Percentiles rank a stretch among this genome's conserved stretches.
Conservation (phyloP, 2,329 filamentous ascomycete species). For the Cytospora mali region DNA sequence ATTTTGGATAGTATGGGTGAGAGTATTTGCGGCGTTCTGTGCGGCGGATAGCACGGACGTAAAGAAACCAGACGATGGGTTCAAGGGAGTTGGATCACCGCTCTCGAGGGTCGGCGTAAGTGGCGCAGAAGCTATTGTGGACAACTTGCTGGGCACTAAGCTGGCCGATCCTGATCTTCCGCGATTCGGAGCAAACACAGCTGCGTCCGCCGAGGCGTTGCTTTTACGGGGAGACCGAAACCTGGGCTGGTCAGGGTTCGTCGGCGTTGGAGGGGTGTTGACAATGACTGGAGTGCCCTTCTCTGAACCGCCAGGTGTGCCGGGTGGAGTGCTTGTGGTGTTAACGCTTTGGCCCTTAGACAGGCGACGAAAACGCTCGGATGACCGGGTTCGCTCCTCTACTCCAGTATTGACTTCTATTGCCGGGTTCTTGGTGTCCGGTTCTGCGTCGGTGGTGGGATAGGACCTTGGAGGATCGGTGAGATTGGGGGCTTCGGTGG, state of each 20-base stretch:
- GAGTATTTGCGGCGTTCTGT: slow-evolving; percentile 81
- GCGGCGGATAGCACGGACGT: slow-evolving; percentile 90
- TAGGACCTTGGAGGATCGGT: slow-evolving; percentile 13
- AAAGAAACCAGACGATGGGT: slow-evolving; percentile 76
- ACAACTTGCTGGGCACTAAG: slow-evolving; percentile 81
- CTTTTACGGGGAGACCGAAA: slow-evolving; percentile 33
- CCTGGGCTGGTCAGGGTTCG: slow-evolving; percentile 42
- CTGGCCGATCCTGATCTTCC: slow-evolving; percentile 56
- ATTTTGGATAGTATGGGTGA: slow-evolving; percentile 75
- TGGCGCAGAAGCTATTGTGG: slow-evolving; percentile 71
- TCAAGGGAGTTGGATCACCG: slow-evolving; percentile 52
- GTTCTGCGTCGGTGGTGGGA: slow-evolving; percentile 7
- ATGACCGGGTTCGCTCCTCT: slow-evolving; percentile 26
- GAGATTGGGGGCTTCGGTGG: slow-evolving; percentile 18
- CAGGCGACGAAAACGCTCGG: slow-evolving; percentile 34
- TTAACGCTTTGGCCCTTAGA: slow-evolving; percentile 38
- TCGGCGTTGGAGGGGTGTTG: slow-evolving; percentile 68
- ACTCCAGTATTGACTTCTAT: slow-evolving; percentile 25
- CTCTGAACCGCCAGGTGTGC: slow-evolving; percentile 52
- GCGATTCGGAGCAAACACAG: slow-evolving; percentile 71
- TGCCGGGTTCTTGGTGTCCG: slow-evolving; percentile 26
- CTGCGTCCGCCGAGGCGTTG: slow-evolving; percentile 33
- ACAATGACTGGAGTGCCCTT: slow-evolving; percentile 58
- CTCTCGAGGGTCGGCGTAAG: slow-evolving; percentile 76
- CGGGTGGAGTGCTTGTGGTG: slow-evolving; percentile 42